Conservation (phyloP, 495 filamentous ascomycete genomes). For the Penicillium goetzii region DNA sequence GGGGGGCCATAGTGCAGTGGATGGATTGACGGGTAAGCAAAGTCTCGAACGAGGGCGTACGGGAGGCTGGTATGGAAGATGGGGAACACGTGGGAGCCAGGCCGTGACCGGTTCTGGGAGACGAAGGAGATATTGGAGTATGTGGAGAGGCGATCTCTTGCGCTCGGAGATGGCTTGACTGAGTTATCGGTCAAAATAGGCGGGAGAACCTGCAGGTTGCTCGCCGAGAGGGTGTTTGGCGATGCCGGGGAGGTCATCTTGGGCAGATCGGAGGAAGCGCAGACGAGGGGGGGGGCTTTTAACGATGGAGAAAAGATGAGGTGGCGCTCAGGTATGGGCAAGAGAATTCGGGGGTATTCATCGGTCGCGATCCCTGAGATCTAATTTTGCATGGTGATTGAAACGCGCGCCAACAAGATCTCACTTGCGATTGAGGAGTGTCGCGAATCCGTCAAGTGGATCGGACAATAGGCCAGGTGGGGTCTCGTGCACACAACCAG, state of each 20-base stretch:
- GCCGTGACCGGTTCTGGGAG: conserved; percentile 65
- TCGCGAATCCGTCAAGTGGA: background rate
- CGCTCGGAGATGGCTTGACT: conserved; percentile 62
- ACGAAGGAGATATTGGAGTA: conserved; percentile 63
- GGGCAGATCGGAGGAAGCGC: conserved; percentile 24
- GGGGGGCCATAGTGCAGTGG: conserved; percentile 90
- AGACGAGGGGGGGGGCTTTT: conserved; percentile 19
- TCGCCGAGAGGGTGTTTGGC: conserved; percentile 39
- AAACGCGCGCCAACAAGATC: conserved; percentile 30
- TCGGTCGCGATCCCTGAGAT: conserved; percentile 33
- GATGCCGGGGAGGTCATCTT: conserved; percentile 64
- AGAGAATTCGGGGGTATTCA: conserved; percentile 30
- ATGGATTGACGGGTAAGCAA: conserved; percentile 83
- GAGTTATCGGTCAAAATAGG: conserved; percentile 45
- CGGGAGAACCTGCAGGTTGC: conserved; percentile 46
- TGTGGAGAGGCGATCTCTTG: conserved; percentile 74
- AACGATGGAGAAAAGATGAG: conserved; percentile 11
- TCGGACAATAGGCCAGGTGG: background rate
- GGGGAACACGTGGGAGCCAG: conserved; percentile 76
- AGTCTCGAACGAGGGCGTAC: conserved; percentile 91
- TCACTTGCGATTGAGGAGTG: conserved; percentile 25
- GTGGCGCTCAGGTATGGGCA: conserved; percentile 29
- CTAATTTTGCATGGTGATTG: conserved; percentile 50
- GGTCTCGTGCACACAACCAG: conserved; percentile 6
- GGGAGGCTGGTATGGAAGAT: conserved; percentile 85